Evolutionary conservation across 345 rosid genomes (phyloP).

Genomic region (Corchorus capsularis): DNA sequence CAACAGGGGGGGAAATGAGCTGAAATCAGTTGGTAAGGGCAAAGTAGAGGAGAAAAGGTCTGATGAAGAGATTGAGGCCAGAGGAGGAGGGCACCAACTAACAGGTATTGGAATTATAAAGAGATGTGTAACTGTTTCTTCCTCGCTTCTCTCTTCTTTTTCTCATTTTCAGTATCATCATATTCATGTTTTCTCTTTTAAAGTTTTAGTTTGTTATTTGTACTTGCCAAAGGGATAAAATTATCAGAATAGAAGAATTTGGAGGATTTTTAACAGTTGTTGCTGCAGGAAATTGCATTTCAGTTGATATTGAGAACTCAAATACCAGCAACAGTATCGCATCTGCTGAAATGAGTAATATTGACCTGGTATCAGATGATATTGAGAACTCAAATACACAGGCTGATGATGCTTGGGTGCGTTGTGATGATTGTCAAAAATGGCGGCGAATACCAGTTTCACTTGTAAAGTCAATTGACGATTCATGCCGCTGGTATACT

Average conservation of each 20-base stretch:
- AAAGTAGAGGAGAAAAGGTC: slow-evolving; percentile 40
- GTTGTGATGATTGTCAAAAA: slow-evolving; percentile 89
- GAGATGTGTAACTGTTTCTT: slow-evolving; percentile 6
- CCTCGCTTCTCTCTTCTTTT: not conserved
- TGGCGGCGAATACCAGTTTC: slow-evolving; percentile 91
- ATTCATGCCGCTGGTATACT: slow-evolving; percentile 75
- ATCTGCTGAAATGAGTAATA: slow-evolving; percentile 37
- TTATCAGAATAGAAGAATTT: slow-evolving; percentile 12
- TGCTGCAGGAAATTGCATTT: slow-evolving; percentile 34
- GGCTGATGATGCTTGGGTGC: slow-evolving; percentile 83
- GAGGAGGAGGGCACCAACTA: slow-evolving; percentile 32
- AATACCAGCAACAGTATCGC: slow-evolving; percentile 31
- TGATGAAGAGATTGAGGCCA: slow-evolving; percentile 31
- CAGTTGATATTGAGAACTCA: slow-evolving; percentile 32
- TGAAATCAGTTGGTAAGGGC: slow-evolving; percentile 37
- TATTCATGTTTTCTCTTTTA: not conserved
- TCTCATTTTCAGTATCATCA: not conserved
- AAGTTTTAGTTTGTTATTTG: not conserved
- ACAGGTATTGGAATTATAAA: slow-evolving; percentile 51
- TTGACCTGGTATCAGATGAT: slow-evolving; percentile 37
- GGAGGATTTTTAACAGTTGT: slow-evolving; percentile 10
- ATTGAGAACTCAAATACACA: slow-evolving; percentile 40
- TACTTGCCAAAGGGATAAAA: not conserved
- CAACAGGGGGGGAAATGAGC: slow-evolving; percentile 36
- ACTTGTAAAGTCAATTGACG: slow-evolving; percentile 67